phyloP scores from a whole-genome alignment of 225 moss, liverwort and hornwort species.

The Neckera pumila region DNA sequence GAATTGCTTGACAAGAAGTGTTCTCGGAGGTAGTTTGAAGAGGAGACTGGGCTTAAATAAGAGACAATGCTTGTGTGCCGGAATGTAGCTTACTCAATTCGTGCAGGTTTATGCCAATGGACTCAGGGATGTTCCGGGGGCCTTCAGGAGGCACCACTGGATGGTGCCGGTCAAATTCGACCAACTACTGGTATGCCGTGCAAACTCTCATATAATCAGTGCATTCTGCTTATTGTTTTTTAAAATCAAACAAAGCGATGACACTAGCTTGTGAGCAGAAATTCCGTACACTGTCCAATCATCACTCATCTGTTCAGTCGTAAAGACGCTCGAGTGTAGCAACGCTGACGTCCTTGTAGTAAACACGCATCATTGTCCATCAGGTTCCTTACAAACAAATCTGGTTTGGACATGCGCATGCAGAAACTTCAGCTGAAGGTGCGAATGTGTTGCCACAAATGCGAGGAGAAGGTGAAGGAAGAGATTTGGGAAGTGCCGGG shows the following conservation, averaged over 20 bases:
- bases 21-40: neutral
- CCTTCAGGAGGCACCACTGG: neutral
- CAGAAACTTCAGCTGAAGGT: neutral
- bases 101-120: neutral
- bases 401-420: neutral
- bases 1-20: neutral
- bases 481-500: slow-evolving; percentile 8
- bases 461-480: slow-evolving; percentile 4
- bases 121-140: neutral
- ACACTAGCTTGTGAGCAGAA: neutral
- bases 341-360: neutral
- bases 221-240: neutral
- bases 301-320: neutral
- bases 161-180: neutral
- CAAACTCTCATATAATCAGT: neutral
- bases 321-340: neutral
- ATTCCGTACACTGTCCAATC: neutral
- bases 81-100: neutral
- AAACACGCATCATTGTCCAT: neutral
- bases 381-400: neutral
- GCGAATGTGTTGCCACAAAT: neutral
- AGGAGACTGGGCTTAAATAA: neutral
- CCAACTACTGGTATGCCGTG: neutral
- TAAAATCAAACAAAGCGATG: neutral
- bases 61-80: neutral